phyloP scores from a whole-genome alignment of 176 grass and related monocot species.

The Lolium perenne region DNA sequence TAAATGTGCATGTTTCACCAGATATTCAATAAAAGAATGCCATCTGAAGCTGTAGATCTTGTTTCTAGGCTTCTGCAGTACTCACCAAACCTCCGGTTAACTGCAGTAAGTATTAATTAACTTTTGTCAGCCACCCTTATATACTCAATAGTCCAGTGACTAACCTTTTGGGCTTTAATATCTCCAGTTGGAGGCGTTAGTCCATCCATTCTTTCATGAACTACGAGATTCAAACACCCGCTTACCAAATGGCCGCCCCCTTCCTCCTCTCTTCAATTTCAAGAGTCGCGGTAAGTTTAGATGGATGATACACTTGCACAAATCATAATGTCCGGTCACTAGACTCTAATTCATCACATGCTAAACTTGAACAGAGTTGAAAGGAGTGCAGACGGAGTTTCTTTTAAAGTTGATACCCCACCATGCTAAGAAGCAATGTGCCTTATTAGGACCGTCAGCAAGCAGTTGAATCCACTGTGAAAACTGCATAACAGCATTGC shows the following conservation, averaged over 20 bases:
- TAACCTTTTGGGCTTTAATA: neutral
- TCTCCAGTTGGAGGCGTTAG: conserved; percentile 74
- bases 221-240: conserved; percentile 65
- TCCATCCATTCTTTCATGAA: conserved; percentile 88
- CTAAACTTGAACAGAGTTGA: conserved; percentile 64
- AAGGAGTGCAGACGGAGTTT: conserved; percentile 63
- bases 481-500: conserved; percentile 21
- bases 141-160: neutral
- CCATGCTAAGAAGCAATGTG: conserved; percentile 59
- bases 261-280: conserved; percentile 90
- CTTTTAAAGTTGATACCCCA: conserved; percentile 74
- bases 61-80: conserved; percentile 93
- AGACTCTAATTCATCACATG: conserved; percentile 39
- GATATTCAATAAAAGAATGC: conserved; percentile 94
- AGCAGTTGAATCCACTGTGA: conserved; percentile 10
- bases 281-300: conserved; percentile 71
- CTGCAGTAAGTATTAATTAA: conserved; percentile 66
- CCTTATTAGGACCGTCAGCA: conserved; percentile 18
- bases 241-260: conserved; percentile 71
- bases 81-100: conserved; percentile 82
- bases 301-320: conserved; percentile 15
- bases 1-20: conserved; percentile 44
- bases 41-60: conserved; percentile 94
- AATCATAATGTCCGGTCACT: neutral
- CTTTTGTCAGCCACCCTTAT: neutral